phyloP scores from a whole-genome alignment of 2,329 filamentous ascomycete genomes.

The Ampelomyces quisqualis region DNA sequence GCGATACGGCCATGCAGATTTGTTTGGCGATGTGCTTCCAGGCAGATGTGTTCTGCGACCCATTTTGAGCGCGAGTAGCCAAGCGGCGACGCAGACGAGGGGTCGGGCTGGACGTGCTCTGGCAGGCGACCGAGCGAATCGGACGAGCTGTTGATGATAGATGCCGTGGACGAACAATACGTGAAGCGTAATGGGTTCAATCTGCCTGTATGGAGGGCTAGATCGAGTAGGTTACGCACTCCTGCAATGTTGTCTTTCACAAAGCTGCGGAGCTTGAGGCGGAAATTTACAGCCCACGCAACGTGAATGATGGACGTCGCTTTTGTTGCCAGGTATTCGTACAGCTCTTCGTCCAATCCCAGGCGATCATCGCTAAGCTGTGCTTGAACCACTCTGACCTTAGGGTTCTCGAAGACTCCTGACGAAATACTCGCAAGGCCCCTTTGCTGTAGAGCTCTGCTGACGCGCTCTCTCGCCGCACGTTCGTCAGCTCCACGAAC shows the following conservation, averaged over 20 bases:
- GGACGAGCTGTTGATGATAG: constrained; percentile 37
- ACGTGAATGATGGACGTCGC: constrained; percentile 60
- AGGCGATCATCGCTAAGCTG: constrained; percentile 52
- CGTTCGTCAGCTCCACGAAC: constrained; percentile 50
- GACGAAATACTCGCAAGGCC: constrained; percentile 29
- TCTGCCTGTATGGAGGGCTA: constrained; percentile 44
- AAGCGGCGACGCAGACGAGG: constrained; percentile 49
- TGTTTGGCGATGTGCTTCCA: constrained; percentile 37
- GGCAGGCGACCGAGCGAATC: constrained; percentile 31
- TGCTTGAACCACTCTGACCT: constrained; percentile 52
- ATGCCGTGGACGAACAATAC: constrained; percentile 57
- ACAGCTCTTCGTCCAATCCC: constrained; percentile 49
- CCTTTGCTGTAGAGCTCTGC: constrained; percentile 30
- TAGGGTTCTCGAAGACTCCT: constrained; percentile 25
- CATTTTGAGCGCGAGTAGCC: constrained; percentile 59
- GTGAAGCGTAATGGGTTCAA: constrained; percentile 42
- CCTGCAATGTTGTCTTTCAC: constrained; percentile 55
- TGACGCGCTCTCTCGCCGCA: constrained; percentile 37
- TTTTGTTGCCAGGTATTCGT: constrained; percentile 46
- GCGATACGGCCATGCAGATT: constrained; percentile 31
- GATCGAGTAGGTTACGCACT: constrained; percentile 52
- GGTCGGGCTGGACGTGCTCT: constrained; percentile 47
- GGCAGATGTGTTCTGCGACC: constrained; percentile 59
- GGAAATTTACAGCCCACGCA: constrained; percentile 68
- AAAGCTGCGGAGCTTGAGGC: constrained; percentile 58